These are phyloP conservation scores for Nemania sp. DNA, from an alignment of 2,329 filamentous ascomycete genomes.

Conservation along the genomic window DNA sequence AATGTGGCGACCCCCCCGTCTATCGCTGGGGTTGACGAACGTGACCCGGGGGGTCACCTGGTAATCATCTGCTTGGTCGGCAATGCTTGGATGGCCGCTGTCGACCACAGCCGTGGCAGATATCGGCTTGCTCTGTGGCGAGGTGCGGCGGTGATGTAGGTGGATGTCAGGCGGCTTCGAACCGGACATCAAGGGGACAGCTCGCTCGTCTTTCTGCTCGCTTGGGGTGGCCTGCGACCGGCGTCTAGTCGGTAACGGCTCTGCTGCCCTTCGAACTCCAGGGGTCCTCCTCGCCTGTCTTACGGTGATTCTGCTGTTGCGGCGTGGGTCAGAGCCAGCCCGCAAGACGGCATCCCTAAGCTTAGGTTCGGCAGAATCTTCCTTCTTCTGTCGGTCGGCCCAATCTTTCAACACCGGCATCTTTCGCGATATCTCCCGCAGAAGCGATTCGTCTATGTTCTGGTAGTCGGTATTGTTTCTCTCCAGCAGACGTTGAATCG, in stretches of 20 bases:
- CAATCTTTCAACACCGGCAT: slow-evolving; percentile 22
- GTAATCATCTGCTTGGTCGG: background rate
- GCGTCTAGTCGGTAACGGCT: background rate
- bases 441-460: slow-evolving; percentile 18
- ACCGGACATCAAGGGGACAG: background rate
- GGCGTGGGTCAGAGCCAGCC: background rate
- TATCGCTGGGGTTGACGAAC: background rate
- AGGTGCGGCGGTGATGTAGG: background rate
- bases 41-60: background rate
- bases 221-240: background rate
- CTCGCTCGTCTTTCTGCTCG: background rate
- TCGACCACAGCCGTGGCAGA: background rate
- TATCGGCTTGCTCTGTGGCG: background rate
- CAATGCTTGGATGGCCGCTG: background rate
- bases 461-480: slow-evolving; percentile 22
- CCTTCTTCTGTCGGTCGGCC: slow-evolving; percentile 10
- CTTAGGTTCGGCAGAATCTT: background rate
- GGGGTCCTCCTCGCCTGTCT: slow-evolving; percentile 1
- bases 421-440: slow-evolving; percentile 21
- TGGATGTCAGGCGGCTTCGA: background rate
- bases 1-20: background rate
- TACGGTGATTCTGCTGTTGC: background rate
- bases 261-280: background rate
- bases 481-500: slow-evolving; percentile 19
- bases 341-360: background rate